These are phyloP conservation scores for Hymenoscyphus fraxineus DNA, from an alignment of 2,329 filamentous ascomycete genomes.

Conservation along the genomic window DNA sequence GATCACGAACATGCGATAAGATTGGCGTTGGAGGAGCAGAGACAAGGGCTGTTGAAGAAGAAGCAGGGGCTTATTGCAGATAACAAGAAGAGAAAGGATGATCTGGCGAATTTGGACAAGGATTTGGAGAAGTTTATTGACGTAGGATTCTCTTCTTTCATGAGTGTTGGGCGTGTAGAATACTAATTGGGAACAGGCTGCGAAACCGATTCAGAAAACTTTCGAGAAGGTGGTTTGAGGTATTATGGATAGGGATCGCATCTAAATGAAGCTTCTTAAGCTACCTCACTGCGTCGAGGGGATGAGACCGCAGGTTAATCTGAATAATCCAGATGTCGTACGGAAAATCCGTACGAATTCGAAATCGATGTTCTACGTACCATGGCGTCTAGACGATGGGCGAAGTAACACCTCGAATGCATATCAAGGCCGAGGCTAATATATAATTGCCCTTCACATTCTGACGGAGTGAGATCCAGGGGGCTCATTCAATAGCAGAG, in stretches of 20 bases:
- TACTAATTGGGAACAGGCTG: conserved; percentile 52
- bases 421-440: not conserved
- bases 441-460: not conserved
- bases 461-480: no score
- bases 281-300: not conserved
- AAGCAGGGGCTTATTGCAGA: conserved; percentile 67
- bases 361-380: not conserved
- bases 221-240: conserved; percentile 65
- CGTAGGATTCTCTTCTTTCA: conserved; percentile 45
- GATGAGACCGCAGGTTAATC: not conserved
- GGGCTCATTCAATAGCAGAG: no score
- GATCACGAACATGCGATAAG: conserved; percentile 85
- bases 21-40: conserved; percentile 77
- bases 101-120: conserved; percentile 84
- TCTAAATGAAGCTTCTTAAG: not conserved
- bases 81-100: conserved; percentile 91
- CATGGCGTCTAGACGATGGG: not conserved
- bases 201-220: conserved; percentile 81
- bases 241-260: not conserved
- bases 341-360: not conserved
- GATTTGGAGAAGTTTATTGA: conserved; percentile 94
- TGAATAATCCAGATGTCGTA: not conserved
- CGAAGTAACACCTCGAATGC: not conserved
- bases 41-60: conserved; percentile 70
- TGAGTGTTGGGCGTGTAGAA: not conserved